Evolutionary conservation across 2,329 filamentous ascomycete species (phyloP).

Genomic region (Alternaria sp.): DNA sequence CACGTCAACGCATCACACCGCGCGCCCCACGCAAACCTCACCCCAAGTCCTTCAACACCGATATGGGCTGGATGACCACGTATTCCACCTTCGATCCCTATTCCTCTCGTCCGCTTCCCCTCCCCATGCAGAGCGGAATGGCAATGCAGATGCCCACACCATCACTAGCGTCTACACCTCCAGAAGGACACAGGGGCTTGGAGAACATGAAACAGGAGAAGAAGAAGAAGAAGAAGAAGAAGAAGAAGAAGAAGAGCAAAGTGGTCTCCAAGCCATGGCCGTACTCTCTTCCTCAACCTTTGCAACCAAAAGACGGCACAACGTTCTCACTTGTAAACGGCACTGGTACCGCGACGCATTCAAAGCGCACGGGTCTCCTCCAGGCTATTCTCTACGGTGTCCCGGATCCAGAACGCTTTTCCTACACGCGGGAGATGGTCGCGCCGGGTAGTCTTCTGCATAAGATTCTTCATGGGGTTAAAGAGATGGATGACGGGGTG

Average conservation of each 20-base stretch:
- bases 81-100: slow-evolving; percentile 14
- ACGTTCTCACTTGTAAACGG: slow-evolving; percentile 19
- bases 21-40: neutral
- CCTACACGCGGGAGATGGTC: neutral
- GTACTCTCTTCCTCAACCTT: slow-evolving; percentile 18
- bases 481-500: slow-evolving; percentile 1
- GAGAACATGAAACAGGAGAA: neutral
- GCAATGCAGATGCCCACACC: neutral
- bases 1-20: neutral
- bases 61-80: neutral
- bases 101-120: slow-evolving; percentile 4
- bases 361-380: slow-evolving; percentile 11
- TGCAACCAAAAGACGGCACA: slow-evolving; percentile 24
- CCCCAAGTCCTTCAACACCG: neutral
- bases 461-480: slow-evolving; percentile 8
- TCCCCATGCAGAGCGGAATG: slow-evolving; percentile 9
- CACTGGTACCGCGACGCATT: neutral
- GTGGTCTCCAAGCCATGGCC: slow-evolving; percentile 17
- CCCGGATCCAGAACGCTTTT: slow-evolving; percentile 21
- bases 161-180: neutral
- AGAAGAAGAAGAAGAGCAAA: no score
- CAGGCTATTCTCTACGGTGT: slow-evolving; percentile 27
- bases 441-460: slow-evolving; percentile 1
- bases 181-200: neutral
- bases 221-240: neutral